Evolutionary conservation across 352 stramenopile genomes (phyloP).

Genomic region (Phytopythium sindhum): DNA sequence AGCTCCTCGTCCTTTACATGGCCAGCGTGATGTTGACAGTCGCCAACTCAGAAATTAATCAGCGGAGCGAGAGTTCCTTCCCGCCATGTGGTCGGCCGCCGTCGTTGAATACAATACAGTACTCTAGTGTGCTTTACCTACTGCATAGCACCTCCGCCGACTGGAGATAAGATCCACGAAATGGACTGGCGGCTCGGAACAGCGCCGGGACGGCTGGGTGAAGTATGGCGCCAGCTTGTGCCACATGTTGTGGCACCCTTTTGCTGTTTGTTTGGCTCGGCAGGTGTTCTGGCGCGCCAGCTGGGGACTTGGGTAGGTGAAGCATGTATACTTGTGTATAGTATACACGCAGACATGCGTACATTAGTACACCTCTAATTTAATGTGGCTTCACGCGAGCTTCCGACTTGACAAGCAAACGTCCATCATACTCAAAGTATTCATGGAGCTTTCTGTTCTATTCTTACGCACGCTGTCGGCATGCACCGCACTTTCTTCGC

Average conservation of each 20-base stretch:
- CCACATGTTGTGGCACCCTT: not conserved
- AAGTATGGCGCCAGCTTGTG: not conserved
- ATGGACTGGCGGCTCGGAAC: not conserved
- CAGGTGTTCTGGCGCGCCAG: not conserved
- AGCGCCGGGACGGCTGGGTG: not conserved
- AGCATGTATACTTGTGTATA: not conserved
- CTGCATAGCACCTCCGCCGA: not conserved
- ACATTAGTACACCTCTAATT: too few species aligned
- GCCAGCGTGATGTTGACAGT: not conserved
- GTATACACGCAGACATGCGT: not conserved
- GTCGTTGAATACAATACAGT: not conserved
- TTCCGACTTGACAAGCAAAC: too few species aligned
- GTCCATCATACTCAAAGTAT: too few species aligned
- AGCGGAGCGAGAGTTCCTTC: not conserved
- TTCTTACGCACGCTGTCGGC: too few species aligned
- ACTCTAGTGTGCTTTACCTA: not conserved
- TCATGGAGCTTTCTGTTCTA: too few species aligned
- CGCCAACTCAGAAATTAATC: not conserved
- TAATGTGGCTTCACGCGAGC: too few species aligned
- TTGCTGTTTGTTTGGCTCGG: not conserved
- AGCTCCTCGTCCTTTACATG: constrained; percentile 3
- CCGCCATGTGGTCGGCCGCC: not conserved
- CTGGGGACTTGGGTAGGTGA: not conserved
- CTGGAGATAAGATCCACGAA: not conserved
- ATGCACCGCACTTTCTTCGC: not conserved